phyloP scores from a whole-genome alignment of 2,329 filamentous ascomycete species.

The Aureobasidium mangrovei region DNA sequence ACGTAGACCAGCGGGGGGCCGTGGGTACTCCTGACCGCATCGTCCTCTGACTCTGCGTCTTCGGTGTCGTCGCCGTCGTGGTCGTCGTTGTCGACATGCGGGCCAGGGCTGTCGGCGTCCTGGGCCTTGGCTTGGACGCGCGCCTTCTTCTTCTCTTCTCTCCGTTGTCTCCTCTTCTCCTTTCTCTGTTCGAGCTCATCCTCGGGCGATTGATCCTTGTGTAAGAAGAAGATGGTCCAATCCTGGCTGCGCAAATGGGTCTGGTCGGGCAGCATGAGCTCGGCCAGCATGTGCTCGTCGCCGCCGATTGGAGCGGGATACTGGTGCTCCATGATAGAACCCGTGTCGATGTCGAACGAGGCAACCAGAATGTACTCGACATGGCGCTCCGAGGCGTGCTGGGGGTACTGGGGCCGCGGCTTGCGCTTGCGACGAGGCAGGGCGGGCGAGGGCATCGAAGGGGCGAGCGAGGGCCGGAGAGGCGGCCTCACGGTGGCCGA shows the following conservation, averaged over 20 bases:
- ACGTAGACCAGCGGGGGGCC: conserved; percentile 94
- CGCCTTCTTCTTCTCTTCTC: conserved; percentile 29
- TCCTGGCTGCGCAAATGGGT: conserved; percentile 91
- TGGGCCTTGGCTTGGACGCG: conserved; percentile 40
- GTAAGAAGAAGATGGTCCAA: conserved; percentile 98
- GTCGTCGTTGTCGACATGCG: conserved; percentile 43
- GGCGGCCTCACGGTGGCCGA: neutral
- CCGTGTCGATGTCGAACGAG: conserved; percentile 92
- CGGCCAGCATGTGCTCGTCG: conserved; percentile 95
- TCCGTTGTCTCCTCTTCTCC: conserved; percentile 28
- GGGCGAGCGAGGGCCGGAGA: conserved; percentile 1
- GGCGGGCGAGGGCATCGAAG: neutral
- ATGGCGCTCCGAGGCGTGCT: conserved; percentile 61
- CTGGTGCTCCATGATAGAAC: conserved; percentile 97
- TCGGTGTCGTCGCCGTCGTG: conserved; percentile 45
- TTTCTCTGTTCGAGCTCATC: conserved; percentile 45
- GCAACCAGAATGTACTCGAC: conserved; percentile 98
- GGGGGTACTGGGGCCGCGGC: conserved; percentile 42
- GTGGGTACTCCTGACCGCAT: conserved; percentile 53
- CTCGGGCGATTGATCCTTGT: conserved; percentile 72
- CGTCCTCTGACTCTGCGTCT: conserved; percentile 35
- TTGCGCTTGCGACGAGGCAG: conserved; percentile 18
- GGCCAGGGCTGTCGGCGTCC: conserved; percentile 34
- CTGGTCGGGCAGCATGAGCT: conserved; percentile 97
- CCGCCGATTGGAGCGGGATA: conserved; percentile 91